A percentile compares a stretch with the other conserved stretches of the same genome.
phyloP scores from a whole-genome alignment of 345 rosid species.

The Streptanthus diversifolius region DNA sequence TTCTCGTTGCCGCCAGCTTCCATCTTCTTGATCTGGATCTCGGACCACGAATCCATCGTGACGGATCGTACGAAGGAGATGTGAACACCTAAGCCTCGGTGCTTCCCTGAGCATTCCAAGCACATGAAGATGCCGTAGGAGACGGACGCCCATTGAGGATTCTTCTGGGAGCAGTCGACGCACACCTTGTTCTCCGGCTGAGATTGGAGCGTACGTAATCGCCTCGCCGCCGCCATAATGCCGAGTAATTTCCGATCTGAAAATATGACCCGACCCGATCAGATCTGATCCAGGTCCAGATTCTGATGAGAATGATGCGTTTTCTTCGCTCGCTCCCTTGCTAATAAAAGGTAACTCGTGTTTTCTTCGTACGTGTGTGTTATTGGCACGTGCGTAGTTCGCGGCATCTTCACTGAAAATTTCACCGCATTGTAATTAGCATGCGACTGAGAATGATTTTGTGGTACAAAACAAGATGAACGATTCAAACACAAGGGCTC shows the following conservation, averaged over 20 bases:
- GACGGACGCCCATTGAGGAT: constrained; percentile 99
- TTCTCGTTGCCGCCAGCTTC: constrained; percentile 87
- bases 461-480: no score
- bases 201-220: constrained; percentile 81
- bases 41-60: constrained; percentile 99
- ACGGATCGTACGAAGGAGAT: constrained; percentile 99
- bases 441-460: no score
- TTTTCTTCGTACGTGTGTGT: background rate
- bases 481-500: no score
- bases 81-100: constrained; percentile 97
- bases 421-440: background rate
- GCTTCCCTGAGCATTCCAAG: constrained; percentile 97
- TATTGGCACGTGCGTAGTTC: constrained; percentile 21
- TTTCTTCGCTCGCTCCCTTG: background rate
- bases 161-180: constrained; percentile 93
- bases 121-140: constrained; percentile 98
- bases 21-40: constrained; percentile 98
- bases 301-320: constrained; percentile 3
- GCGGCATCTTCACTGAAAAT: constrained; percentile 17
- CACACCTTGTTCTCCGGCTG: constrained; percentile 81
- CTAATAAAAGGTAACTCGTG: background rate
- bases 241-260: constrained; percentile 20
- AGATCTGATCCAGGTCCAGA: constrained; percentile 29
- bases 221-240: constrained; percentile 69
- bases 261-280: background rate